Base-by-base conservation (phyloP, 75 land plant genomes). In the Chamaecyparis obtusa region DNA sequence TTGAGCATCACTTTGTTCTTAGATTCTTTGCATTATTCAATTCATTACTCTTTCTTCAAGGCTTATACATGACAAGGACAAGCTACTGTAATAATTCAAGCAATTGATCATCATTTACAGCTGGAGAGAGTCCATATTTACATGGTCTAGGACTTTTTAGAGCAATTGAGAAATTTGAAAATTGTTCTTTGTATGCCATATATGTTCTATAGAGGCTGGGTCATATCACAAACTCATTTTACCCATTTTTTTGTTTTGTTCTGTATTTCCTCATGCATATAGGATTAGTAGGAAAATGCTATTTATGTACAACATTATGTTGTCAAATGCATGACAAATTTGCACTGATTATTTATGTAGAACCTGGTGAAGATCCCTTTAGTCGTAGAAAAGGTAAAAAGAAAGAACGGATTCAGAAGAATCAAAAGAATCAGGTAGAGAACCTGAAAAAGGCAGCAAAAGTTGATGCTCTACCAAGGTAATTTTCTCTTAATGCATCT, bases 281-380 rank as follows among this genome's bases (percentile, higher is more conserved):
- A 9, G 32, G 9, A 19, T 80, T 32, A 21, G 85, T 54, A n/a
- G 60, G 84, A 49, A 54, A 83, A 14, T 54, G 5, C 24, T 2
- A 16, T 2, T 3, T 43, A 10, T 46, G 30, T 80, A 44, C 30
- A 80, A 24, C 43, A 21, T 44, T 24, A 80, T 44, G 13, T 24
- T 86, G 46, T 72, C 30, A 37, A 13, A 27, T 86, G 16, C 46
- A 10, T 76, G 43, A 85, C 36, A 33, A 48, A 10, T 51, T 46
- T 48, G 35, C 10, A 19, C 36, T 64, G 2, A n/a, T 88, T 84
- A 51, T 85, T 67, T 24, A 57, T 87, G 80, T 91, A 97, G 99
- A 93, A 84, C 94, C 97, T 37, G 99, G 99, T 15, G 94, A 89
- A 85, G 99, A 98, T 93, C 99, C 99, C 55, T 98, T 97, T 86